A percentile compares a stretch with the other conserved stretches of the same genome.
Conservation (phyloP, 129 eudicot genomes). For the Chrysanthemum makinoi region DNA sequence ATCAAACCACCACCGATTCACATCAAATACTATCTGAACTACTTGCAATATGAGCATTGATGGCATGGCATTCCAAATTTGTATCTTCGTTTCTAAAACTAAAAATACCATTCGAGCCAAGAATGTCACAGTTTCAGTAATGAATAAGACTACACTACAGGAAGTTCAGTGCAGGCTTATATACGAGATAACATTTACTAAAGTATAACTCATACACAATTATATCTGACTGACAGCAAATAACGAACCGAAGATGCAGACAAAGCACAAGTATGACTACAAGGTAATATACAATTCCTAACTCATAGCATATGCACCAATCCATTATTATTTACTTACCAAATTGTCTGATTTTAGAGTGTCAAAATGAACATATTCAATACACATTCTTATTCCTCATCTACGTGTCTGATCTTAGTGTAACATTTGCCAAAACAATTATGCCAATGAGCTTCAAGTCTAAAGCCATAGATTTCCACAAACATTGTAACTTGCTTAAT, state of each 20-base stretch:
- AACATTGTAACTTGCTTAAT: background rate
- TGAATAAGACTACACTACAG: background rate
- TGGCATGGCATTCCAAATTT: background rate
- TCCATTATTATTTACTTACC: background rate
- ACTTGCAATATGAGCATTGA: background rate
- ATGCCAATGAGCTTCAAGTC: constrained; percentile 1
- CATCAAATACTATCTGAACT: background rate
- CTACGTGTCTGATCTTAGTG: background rate
- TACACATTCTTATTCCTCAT: background rate
- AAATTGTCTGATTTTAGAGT: too few relatives aligned
- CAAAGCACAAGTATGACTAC: too few relatives aligned
- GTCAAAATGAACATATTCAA: background rate
- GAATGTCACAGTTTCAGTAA: background rate
- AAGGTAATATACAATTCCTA: background rate
- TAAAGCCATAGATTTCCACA: background rate
- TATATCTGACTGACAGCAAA: background rate
- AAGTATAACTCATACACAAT: background rate
- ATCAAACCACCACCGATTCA: background rate
- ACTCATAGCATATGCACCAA: background rate
- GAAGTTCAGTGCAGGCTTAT: background rate
- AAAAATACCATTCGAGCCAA: background rate
- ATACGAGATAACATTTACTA: background rate
- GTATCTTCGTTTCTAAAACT: background rate
- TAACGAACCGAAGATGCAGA: too few relatives aligned
- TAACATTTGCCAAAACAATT: background rate